A percentile compares a stretch with the other conserved stretches of the same genome.
phyloP scores from a whole-genome alignment of 495 filamentous ascomycete genomes.

The Peziza echinospora region DNA sequence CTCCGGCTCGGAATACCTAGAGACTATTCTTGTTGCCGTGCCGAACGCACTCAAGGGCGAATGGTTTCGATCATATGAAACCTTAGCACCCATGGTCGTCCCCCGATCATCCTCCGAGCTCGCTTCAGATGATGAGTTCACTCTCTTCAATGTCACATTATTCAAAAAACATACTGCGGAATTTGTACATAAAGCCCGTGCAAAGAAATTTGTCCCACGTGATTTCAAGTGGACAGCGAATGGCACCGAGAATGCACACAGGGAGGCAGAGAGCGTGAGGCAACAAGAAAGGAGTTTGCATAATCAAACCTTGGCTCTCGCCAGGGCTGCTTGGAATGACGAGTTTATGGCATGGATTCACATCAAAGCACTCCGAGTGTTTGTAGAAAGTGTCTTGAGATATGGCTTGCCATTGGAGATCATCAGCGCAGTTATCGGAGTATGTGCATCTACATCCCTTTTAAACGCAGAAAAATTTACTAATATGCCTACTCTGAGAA shows the following conservation, averaged over 20 bases:
- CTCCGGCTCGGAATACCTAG: conserved; percentile 83
- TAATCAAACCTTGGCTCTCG: conserved; percentile 73
- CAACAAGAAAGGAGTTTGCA: conserved; percentile 70
- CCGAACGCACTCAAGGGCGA: conserved; percentile 59
- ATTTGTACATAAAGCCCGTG: conserved; percentile 72
- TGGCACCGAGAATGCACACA: conserved; percentile 65
- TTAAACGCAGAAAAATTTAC: too few species aligned
- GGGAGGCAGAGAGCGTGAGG: conserved; percentile 56
- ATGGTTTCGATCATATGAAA: conserved; percentile 75
- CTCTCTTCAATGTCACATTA: conserved; percentile 65
- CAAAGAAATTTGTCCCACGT: conserved; percentile 79
- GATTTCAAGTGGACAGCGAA: conserved; percentile 86
- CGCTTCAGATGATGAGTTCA: conserved; percentile 67
- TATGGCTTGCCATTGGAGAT: conserved; percentile 83
- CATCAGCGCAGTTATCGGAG: conserved; percentile 62
- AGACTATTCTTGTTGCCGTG: conserved; percentile 81
- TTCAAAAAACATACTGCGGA: conserved; percentile 80
- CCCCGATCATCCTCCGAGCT: conserved; percentile 63
- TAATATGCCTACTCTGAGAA: too few species aligned
- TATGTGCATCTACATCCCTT: too few species aligned
- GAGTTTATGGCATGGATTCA: conserved; percentile 88
- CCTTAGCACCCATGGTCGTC: conserved; percentile 63
- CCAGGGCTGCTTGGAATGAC: conserved; percentile 76
- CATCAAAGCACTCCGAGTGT: conserved; percentile 72
- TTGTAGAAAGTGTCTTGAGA: conserved; percentile 87